phyloP scores from a whole-genome alignment of 164 flowering plant genomes.

The Cinnamomum micranthum region DNA sequence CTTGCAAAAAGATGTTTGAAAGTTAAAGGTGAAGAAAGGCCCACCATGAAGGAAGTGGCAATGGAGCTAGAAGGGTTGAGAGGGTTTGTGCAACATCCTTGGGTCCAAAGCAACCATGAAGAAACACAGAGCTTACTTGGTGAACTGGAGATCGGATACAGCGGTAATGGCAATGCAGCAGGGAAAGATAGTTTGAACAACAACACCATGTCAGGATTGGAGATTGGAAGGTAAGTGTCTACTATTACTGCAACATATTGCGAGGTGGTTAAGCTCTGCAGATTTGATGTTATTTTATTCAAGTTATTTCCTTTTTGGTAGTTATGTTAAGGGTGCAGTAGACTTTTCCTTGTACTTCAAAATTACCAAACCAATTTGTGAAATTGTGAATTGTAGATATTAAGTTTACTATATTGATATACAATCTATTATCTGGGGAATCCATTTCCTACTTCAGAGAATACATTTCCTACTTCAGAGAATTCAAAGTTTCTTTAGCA shows the following conservation, averaged over 20 bases:
- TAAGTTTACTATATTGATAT: no score
- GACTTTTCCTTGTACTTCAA: no score
- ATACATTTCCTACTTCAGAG: no score
- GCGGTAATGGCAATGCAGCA: neutral
- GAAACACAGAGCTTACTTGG: neutral
- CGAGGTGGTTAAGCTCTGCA: no score
- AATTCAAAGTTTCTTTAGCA: no score
- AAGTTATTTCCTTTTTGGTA: no score
- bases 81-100: neutral
- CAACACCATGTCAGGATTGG: neutral
- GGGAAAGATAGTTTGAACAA: neutral
- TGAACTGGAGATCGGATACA: neutral
- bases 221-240: neutral
- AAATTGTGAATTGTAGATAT: no score
- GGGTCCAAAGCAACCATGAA: neutral
- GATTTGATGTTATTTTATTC: no score
- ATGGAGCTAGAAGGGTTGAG: constrained; percentile 4
- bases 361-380: no score
- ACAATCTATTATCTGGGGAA: no score
- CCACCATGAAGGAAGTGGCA: constrained; percentile 9
- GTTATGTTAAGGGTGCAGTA: no score
- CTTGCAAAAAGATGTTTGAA: constrained; percentile 10
- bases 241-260: neutral
- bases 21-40: constrained; percentile 1
- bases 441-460: no score